Conservation (phyloP, 169 alveolate species). For the Plasmodium falciparum region DNA sequence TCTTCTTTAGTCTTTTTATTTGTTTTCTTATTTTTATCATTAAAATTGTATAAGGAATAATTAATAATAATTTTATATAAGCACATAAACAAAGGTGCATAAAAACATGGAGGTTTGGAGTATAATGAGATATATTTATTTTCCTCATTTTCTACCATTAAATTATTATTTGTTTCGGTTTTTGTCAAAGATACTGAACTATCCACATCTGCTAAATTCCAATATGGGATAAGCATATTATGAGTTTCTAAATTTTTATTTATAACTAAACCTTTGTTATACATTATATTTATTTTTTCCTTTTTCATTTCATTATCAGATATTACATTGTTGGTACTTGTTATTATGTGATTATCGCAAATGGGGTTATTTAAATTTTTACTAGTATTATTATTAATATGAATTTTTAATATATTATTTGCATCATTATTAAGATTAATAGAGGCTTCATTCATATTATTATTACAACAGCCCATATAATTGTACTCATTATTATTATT, state of each 20-base stretch:
- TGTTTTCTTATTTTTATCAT: slow-evolving; percentile 65
- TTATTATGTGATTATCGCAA: not conserved
- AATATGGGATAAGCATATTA: slow-evolving; percentile 60
- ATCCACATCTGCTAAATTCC: slow-evolving; percentile 72
- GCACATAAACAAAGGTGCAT: slow-evolving; percentile 76
- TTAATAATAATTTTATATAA: slow-evolving; percentile 60
- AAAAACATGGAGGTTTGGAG: slow-evolving; percentile 76
- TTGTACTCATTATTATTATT: not conserved
- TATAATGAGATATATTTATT: slow-evolving; percentile 56
- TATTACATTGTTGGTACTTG: not conserved
- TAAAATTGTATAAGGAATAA: slow-evolving; percentile 69
- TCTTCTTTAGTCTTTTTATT: slow-evolving; percentile 48
- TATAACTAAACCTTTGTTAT: slow-evolving; percentile 69
- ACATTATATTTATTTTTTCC: slow-evolving; percentile 36
- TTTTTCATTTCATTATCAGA: not conserved
- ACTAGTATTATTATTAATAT: not conserved
- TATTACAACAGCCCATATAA: not conserved
- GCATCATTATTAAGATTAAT: not conserved
- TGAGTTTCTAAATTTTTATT: slow-evolving; percentile 38
- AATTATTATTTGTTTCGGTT: slow-evolving; percentile 23
- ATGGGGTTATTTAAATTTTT: not conserved
- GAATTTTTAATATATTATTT: not conserved
- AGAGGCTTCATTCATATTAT: too few relatives aligned
- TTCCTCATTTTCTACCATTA: slow-evolving; percentile 48
- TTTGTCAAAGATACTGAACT: slow-evolving; percentile 31